These are phyloP conservation scores for Rhodocollybia butyracea DNA, from an alignment of 768 basidiomycete genomes.

Conservation along the genomic window DNA sequence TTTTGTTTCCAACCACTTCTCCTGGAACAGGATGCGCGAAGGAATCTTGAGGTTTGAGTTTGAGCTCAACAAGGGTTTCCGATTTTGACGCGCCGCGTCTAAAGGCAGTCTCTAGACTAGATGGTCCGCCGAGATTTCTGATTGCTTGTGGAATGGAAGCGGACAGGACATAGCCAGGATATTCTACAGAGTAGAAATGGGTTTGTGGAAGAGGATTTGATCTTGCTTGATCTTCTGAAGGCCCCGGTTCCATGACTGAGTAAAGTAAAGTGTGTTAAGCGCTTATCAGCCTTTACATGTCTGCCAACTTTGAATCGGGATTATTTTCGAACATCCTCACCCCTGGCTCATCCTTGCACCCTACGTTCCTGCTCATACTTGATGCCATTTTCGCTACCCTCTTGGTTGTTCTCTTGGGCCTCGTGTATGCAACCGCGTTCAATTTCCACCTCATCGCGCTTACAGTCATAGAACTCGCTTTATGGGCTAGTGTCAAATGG, in stretches of 20 bases:
- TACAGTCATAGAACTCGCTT: constrained; percentile 57
- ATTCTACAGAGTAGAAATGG: constrained; percentile 81
- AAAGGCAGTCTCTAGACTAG: constrained; percentile 74
- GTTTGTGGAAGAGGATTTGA: constrained; percentile 45
- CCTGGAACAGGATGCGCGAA: constrained; percentile 86
- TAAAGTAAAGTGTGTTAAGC: constrained; percentile 6
- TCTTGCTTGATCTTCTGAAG: not conserved
- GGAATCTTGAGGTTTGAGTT: constrained; percentile 67
- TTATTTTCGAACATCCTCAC: constrained; percentile 60
- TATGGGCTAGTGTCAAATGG: constrained; percentile 87
- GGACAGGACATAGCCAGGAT: constrained; percentile 78
- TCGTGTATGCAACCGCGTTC: constrained; percentile 59
- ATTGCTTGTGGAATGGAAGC: constrained; percentile 62
- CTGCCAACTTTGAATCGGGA: too few relatives aligned
- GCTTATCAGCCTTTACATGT: too few relatives aligned
- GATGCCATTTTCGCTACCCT: constrained; percentile 60
- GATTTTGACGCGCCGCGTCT: constrained; percentile 59
- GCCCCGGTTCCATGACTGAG: not conserved
- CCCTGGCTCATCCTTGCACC: constrained; percentile 76
- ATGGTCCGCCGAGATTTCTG: constrained; percentile 64
- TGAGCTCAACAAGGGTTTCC: constrained; percentile 72
- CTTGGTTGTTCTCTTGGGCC: constrained; percentile 52
- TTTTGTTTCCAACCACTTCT: constrained; percentile 71
- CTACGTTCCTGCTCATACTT: constrained; percentile 59
- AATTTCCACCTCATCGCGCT: constrained; percentile 68